Evolutionary conservation across 2,329 filamentous ascomycete genomes (phyloP).

Genomic region (Pezicula carpinea): DNA sequence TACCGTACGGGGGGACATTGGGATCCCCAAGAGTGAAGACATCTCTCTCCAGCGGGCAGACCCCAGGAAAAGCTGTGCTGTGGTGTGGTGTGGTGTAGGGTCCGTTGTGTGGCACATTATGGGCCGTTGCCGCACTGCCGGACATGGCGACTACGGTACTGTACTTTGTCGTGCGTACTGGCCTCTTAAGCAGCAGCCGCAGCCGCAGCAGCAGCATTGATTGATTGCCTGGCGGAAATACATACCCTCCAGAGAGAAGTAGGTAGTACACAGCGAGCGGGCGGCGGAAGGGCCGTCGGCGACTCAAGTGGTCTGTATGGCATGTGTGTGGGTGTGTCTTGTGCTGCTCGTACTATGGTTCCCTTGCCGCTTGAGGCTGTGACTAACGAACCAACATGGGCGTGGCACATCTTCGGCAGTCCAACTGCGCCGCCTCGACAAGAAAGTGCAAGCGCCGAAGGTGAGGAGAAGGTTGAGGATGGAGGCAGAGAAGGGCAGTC

Average conservation of each 20-base stretch:
- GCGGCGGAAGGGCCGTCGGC: not conserved
- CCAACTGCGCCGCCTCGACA: not conserved
- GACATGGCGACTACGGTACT: no score
- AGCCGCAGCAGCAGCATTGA: no score
- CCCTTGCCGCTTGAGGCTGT: not conserved
- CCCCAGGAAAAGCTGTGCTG: no score
- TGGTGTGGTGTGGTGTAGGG: no score
- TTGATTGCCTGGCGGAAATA: not conserved
- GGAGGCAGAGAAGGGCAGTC: not conserved
- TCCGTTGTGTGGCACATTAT: no score
- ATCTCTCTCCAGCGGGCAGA: no score
- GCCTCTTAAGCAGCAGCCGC: no score
- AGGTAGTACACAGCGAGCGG: no score
- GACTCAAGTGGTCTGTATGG: not conserved
- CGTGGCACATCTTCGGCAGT: not conserved
- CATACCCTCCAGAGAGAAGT: not conserved
- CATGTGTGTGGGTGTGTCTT: not conserved
- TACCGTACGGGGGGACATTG: no score
- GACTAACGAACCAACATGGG: not conserved
- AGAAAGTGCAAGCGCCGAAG: not conserved
- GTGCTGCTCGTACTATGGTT: not conserved
- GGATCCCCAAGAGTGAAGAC: no score
- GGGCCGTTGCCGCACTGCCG: no score
- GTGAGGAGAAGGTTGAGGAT: not conserved
- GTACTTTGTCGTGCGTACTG: no score